Conservation (phyloP, 805 yeast species). For the Tetrapisispora nanseiensis region DNA sequence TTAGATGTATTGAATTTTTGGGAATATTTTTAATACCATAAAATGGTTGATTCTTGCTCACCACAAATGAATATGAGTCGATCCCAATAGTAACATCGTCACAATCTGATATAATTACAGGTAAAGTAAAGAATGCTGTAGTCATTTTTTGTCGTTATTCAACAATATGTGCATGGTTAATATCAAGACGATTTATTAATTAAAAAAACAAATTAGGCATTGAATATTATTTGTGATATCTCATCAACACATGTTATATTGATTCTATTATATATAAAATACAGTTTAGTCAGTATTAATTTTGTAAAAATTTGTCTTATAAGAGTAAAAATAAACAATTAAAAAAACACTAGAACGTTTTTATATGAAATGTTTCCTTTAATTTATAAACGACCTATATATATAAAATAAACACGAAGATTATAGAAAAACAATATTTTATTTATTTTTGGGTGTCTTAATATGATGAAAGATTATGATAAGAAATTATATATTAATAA, state of each 20-base stretch:
- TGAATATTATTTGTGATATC: too few relatives aligned
- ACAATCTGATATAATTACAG: slow-evolving; percentile 4
- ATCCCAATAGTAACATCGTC: slow-evolving; percentile 18
- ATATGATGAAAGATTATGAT: slow-evolving; percentile 4
- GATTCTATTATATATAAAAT: too few relatives aligned
- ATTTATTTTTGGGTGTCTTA: slow-evolving; percentile 3
- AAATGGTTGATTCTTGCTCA: slow-evolving; percentile 16
- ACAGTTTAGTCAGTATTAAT: neutral
- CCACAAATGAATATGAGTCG: slow-evolving; percentile 19
- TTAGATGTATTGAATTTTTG: slow-evolving; percentile 14
- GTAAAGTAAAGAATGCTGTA: neutral
- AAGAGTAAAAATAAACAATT: too few relatives aligned
- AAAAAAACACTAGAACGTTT: too few relatives aligned
- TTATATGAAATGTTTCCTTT: slow-evolving; percentile 3
- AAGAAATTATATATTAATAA: slow-evolving; percentile 3
- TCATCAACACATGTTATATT: too few relatives aligned
- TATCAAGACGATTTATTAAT: too few relatives aligned
- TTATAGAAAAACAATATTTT: slow-evolving; percentile 5
- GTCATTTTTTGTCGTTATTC: neutral
- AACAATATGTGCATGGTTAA: neutral
- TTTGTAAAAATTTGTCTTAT: neutral
- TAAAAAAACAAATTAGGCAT: neutral
- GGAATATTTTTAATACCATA: slow-evolving; percentile 23
- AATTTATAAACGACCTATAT: slow-evolving; percentile 3
- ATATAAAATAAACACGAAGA: slow-evolving; percentile 3